Conservation (phyloP, 352 stramenopile genomes). For the Phytophthora capsici region DNA sequence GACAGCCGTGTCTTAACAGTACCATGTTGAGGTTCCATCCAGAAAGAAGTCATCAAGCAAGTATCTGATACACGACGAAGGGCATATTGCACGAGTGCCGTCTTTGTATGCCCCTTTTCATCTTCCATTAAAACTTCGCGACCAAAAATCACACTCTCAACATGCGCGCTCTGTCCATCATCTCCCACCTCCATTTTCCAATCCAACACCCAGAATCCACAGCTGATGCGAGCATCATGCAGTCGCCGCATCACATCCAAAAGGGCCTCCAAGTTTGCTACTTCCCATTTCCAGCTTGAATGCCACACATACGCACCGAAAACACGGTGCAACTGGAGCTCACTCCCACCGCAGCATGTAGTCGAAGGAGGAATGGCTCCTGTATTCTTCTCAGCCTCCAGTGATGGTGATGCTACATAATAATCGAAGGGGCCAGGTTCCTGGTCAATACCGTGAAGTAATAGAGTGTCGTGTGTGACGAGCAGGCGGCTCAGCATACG, state of each 20-base stretch:
- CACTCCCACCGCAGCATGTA: slow-evolving; percentile 80
- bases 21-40: slow-evolving; percentile 89
- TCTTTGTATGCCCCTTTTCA: slow-evolving; percentile 74
- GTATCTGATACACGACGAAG: slow-evolving; percentile 76
- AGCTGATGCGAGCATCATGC: slow-evolving; percentile 70
- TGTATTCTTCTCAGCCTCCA: slow-evolving; percentile 45
- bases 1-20: slow-evolving; percentile 67
- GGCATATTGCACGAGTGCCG: slow-evolving; percentile 81
- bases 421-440: slow-evolving; percentile 39
- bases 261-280: slow-evolving; percentile 58
- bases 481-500: slow-evolving; percentile 82
- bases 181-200: slow-evolving; percentile 77
- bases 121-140: slow-evolving; percentile 88
- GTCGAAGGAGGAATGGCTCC: slow-evolving; percentile 43
- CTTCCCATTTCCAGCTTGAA: slow-evolving; percentile 85
- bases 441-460: slow-evolving; percentile 53
- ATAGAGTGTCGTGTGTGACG: slow-evolving; percentile 77
- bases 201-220: slow-evolving; percentile 86
- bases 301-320: slow-evolving; percentile 91
- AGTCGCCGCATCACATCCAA: slow-evolving; percentile 74
- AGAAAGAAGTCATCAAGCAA: slow-evolving; percentile 87
- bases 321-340: slow-evolving; percentile 73
- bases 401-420: slow-evolving; percentile 36
- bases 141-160: slow-evolving; percentile 82
- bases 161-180: slow-evolving; percentile 50